These are phyloP conservation scores for Pythium apleroticum DNA, from an alignment of 352 stramenopile genomes.

Conservation along the genomic window DNA sequence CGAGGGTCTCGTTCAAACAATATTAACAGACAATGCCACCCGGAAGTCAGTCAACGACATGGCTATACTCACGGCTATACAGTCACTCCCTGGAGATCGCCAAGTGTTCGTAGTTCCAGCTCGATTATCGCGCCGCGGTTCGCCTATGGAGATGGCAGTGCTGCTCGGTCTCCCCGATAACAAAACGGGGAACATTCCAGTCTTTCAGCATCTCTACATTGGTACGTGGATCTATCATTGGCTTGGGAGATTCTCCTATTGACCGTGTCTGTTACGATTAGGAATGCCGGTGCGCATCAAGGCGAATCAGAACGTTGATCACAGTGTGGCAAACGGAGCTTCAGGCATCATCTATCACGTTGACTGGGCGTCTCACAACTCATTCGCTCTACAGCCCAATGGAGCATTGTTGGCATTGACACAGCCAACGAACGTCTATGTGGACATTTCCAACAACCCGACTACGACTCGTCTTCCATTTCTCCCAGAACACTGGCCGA, in stretches of 20 bases:
- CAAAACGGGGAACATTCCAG: conserved; percentile 5
- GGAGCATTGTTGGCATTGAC: neutral
- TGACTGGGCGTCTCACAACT: neutral
- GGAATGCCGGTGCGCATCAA: conserved; percentile 22
- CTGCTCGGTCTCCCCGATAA: conserved; percentile 14
- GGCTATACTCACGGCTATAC: neutral
- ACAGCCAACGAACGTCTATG: conserved; percentile 3
- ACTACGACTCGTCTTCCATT: conserved; percentile 1
- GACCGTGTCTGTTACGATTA: neutral
- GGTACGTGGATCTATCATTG: neutral
- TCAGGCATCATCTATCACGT: conserved; percentile 6
- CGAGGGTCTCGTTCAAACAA: neutral
- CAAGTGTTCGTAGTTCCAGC: conserved; percentile 5
- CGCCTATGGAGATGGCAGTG: neutral
- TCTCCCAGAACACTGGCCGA: conserved; percentile 4
- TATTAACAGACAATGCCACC: conserved; percentile 9
- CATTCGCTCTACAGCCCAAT: conserved; percentile 1
- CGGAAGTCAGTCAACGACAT: too few relatives aligned
- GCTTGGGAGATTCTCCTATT: neutral
- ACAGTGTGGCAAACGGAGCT: conserved; percentile 20
- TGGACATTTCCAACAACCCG: conserved; percentile 5
- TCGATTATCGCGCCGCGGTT: neutral
- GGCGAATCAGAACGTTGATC: conserved; percentile 10
- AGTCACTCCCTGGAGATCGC: too few relatives aligned
- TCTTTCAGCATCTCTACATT: conserved; percentile 14